phyloP scores from a whole-genome alignment of 2,329 filamentous ascomycete genomes.

The Arthroderma sp. region DNA sequence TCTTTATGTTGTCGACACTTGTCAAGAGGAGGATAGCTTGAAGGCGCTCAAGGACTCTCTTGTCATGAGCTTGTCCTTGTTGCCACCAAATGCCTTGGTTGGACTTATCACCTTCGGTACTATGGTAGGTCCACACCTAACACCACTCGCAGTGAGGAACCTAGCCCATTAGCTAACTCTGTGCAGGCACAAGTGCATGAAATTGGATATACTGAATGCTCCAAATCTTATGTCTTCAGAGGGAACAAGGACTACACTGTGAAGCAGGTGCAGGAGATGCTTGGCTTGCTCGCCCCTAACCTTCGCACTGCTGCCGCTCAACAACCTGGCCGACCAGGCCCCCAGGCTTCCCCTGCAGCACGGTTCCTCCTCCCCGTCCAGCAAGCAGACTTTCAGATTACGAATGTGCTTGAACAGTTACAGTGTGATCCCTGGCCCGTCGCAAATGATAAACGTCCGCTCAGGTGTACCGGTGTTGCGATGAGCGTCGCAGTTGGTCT shows the following conservation, averaged over 20 bases:
- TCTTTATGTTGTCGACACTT: slow-evolving; percentile 55
- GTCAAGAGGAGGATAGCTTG: slow-evolving; percentile 54
- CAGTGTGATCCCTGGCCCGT: slow-evolving; percentile 98
- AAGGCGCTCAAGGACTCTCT: slow-evolving; percentile 55
- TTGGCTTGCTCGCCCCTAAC: slow-evolving; percentile 62
- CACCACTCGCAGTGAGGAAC: neutral
- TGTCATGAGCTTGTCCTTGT: slow-evolving; percentile 51
- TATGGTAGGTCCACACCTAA: slow-evolving; percentile 47
- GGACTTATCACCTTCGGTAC: slow-evolving; percentile 63
- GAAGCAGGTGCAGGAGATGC: slow-evolving; percentile 99
- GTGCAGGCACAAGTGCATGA: slow-evolving; percentile 82
- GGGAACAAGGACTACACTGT: slow-evolving; percentile 96
- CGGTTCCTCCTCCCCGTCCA: slow-evolving; percentile 89
- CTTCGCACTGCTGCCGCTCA: slow-evolving; percentile 61
- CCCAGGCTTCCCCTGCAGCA: slow-evolving; percentile 66
- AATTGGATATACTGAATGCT: slow-evolving; percentile 93
- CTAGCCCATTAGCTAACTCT: neutral
- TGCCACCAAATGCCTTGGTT: slow-evolving; percentile 51
- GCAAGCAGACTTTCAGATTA: slow-evolving; percentile 94
- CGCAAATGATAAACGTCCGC: slow-evolving; percentile 74
- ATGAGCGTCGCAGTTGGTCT: slow-evolving; percentile 86
- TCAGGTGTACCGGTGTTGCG: slow-evolving; percentile 92
- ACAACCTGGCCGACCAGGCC: slow-evolving; percentile 59
- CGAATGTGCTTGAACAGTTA: slow-evolving; percentile 85
- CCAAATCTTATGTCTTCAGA: slow-evolving; percentile 96